Percentiles rank a stretch among this genome's conserved stretches.
Evolutionary conservation across 2,329 filamentous ascomycete genomes (phyloP).

Genomic region (Aspergillus pseudonomiae): DNA sequence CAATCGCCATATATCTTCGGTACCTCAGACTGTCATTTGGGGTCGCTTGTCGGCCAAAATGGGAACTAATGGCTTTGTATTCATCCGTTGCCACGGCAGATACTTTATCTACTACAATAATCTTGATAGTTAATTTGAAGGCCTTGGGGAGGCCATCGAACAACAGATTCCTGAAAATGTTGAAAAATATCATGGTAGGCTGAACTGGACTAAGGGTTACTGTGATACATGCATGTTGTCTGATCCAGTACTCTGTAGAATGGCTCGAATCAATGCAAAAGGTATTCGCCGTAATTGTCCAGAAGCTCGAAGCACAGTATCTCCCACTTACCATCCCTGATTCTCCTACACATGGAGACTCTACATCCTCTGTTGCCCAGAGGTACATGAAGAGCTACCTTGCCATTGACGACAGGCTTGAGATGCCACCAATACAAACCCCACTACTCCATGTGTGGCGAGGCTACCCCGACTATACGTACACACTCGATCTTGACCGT

Average conservation of each 20-base stretch:
- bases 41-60: constrained; percentile 5
- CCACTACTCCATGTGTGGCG: not conserved
- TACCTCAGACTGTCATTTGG: not conserved
- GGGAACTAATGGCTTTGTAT: constrained; percentile 20
- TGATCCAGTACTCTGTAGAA: constrained; percentile 8
- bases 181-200: constrained; percentile 18
- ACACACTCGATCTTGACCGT: constrained; percentile 24
- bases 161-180: constrained; percentile 17
- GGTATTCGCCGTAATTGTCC: constrained; percentile 10
- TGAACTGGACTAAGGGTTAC: not conserved
- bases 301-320: constrained; percentile 16
- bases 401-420: constrained; percentile 18
- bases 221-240: not conserved
- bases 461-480: constrained; percentile 18
- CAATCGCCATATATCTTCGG: not conserved
- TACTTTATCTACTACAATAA: constrained; percentile 25
- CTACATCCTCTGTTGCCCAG: constrained; percentile 6
- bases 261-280: constrained; percentile 19
- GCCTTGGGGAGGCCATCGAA: constrained; percentile 20
- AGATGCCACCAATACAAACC: constrained; percentile 12
- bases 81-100: constrained; percentile 22
- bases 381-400: constrained; percentile 16
- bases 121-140: constrained; percentile 24
- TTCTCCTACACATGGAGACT: not conserved
- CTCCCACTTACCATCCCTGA: constrained; percentile 12